These are phyloP conservation scores for Pseudogymnoascus sp. DNA, from an alignment of 2,329 filamentous ascomycete species.

Conservation along the genomic window DNA sequence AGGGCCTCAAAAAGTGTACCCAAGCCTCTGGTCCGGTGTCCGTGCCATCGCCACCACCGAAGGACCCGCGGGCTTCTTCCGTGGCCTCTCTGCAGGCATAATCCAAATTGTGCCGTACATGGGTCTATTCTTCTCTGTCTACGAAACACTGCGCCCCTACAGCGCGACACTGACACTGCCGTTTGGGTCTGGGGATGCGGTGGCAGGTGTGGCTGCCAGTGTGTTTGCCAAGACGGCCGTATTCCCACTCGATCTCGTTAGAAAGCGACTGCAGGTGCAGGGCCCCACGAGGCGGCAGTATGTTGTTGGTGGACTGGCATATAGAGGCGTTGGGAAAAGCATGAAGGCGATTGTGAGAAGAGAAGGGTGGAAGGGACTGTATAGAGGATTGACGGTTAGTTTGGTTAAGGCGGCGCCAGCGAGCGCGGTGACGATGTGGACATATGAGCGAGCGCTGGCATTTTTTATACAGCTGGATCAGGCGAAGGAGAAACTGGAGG, in stretches of 20 bases:
- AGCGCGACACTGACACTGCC: conserved; percentile 50
- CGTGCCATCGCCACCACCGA: conserved; percentile 67
- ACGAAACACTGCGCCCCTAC: conserved; percentile 64
- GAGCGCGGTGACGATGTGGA: conserved; percentile 71
- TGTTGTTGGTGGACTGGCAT: conserved; percentile 46
- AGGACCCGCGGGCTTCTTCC: conserved; percentile 74
- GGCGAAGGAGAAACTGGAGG: background rate
- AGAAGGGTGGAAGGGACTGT: conserved; percentile 75
- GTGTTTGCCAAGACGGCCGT: conserved; percentile 79
- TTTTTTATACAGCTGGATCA: background rate
- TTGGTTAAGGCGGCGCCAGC: conserved; percentile 85
- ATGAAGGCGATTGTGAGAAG: conserved; percentile 57
- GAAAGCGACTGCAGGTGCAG: conserved; percentile 92
- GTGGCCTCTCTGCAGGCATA: conserved; percentile 72
- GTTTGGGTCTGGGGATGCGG: conserved; percentile 73
- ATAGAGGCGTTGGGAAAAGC: conserved; percentile 57
- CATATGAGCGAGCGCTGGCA: conserved; percentile 54
- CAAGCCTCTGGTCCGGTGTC: conserved; percentile 59
- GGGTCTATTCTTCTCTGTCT: conserved; percentile 89
- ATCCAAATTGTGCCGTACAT: conserved; percentile 92
- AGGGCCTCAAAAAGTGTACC: conserved; percentile 71
- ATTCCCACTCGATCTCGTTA: conserved; percentile 85
- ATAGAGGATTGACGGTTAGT: conserved; percentile 76
- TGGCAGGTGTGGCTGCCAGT: conserved; percentile 71
- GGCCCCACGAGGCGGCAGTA: conserved; percentile 75